Evolutionary conservation across 2,329 filamentous ascomycete genomes (phyloP).

Genomic region (Neofusicoccum parvum): DNA sequence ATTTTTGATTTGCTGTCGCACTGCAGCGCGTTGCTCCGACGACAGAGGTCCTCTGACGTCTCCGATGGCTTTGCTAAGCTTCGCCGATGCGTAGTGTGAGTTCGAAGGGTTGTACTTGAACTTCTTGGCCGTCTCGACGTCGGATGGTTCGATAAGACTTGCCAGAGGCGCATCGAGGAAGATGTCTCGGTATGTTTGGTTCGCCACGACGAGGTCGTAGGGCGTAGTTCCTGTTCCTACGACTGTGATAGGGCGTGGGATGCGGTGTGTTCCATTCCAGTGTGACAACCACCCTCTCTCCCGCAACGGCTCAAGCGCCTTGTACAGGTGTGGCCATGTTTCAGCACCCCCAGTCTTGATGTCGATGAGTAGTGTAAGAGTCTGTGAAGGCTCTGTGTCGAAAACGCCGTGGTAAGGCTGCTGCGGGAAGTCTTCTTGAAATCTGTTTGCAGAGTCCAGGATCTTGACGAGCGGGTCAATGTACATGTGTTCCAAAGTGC

Average conservation of each 20-base stretch:
- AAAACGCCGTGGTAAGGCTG: constrained; percentile 56
- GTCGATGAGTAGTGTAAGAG: constrained; percentile 67
- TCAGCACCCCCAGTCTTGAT: constrained; percentile 62
- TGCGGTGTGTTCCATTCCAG: constrained; percentile 54
- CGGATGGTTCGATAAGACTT: background rate
- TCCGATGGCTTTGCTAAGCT: constrained; percentile 29
- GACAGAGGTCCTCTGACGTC: constrained; percentile 22
- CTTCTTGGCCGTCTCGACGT: constrained; percentile 31
- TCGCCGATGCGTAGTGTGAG: constrained; percentile 32
- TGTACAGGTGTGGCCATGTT: constrained; percentile 57
- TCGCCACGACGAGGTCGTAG: constrained; percentile 58
- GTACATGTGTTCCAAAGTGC: constrained; percentile 66
- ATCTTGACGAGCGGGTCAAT: constrained; percentile 64
- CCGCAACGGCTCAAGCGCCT: constrained; percentile 62
- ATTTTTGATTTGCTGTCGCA: constrained; percentile 29
- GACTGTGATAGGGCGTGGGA: constrained; percentile 64
- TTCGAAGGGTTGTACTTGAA: constrained; percentile 29
- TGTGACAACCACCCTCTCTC: constrained; percentile 55
- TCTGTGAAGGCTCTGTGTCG: constrained; percentile 39
- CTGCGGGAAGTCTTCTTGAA: constrained; percentile 24
- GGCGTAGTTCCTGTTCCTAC: constrained; percentile 68
- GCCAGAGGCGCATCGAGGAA: constrained; percentile 68
- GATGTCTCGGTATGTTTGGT: constrained; percentile 59
- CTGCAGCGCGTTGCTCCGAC: background rate
- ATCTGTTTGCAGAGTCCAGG: constrained; percentile 48